Conservation (phyloP, 1,284 basidiomycete genomes). For the Trametes hirsuta region DNA sequence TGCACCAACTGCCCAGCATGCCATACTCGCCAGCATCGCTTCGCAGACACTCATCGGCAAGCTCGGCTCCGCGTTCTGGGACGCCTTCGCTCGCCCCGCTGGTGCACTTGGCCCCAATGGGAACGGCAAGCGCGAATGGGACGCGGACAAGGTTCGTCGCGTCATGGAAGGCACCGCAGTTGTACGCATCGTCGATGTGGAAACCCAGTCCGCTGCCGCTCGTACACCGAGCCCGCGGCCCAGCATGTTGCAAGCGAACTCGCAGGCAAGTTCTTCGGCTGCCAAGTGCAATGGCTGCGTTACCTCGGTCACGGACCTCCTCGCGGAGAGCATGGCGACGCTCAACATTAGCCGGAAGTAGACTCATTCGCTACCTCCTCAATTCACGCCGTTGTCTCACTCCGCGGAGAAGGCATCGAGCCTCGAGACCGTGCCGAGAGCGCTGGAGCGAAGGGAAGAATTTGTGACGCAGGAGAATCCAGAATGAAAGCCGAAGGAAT, state of each 20-base stretch:
- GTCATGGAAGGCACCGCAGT: slow-evolving; percentile 80
- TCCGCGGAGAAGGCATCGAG: no score
- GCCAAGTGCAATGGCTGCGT: slow-evolving; percentile 28
- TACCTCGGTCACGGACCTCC: slow-evolving; percentile 43
- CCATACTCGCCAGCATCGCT: slow-evolving; percentile 67
- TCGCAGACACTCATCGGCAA: slow-evolving; percentile 70
- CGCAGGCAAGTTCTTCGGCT: neutral
- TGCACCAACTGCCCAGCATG: slow-evolving; percentile 42
- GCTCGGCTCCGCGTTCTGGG: slow-evolving; percentile 77
- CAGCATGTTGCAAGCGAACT: slow-evolving; percentile 2
- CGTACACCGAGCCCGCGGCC: slow-evolving; percentile 1
- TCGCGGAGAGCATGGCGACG: slow-evolving; percentile 68
- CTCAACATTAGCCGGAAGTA: slow-evolving; percentile 56
- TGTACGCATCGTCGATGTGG: slow-evolving; percentile 73
- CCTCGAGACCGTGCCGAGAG: neutral
- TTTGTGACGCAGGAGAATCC: neutral
- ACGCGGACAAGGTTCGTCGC: slow-evolving; percentile 75
- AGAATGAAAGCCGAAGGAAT: neutral
- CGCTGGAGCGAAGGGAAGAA: neutral
- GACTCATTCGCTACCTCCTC: neutral
- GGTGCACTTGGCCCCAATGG: slow-evolving; percentile 25
- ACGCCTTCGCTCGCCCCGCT: slow-evolving; percentile 66
- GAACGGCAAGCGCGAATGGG: slow-evolving; percentile 46
- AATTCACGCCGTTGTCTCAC: neutral
- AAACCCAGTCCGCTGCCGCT: slow-evolving; percentile 34